Base-by-base conservation (phyloP, 2,329 filamentous ascomycete genomes). In the Fusarium sp. region DNA sequence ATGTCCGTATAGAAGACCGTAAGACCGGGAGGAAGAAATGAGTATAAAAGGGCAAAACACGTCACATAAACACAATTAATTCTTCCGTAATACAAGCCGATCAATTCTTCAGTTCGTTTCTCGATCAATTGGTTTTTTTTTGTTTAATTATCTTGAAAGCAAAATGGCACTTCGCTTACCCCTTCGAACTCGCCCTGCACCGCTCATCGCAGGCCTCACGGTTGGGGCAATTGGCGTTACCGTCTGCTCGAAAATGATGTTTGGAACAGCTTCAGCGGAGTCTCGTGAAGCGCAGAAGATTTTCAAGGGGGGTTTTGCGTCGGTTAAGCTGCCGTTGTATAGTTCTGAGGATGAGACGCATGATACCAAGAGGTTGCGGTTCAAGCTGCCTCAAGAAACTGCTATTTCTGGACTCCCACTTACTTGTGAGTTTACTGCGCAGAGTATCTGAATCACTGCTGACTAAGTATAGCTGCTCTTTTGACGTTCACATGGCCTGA, bases 401-500 rank as follows among this genome's bases (percentile, higher is more conserved):
- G 82, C 84, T 2, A 75, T 84, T 15, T 88, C 84, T 61, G 89
- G 89, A 3, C 79, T 91, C 17, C 69, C 80, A 1, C 77, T 89
- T 18, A 87, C 87, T 1, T 89, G 86, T 87, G 74, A 77, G 82
- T 71, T 36, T 18, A 14, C 8, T 28, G 3, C 0, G 1, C 0
- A 11, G 8, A 0, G 3, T 14, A 18, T 5, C 1, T 10, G 3
- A 1, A 58, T n/a, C 3, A 14, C 22, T n/a, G 2, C 58, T 78
- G 17, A 78, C 32, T 32, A 6, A 5, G 9, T 11, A 36, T 83
- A 82, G 83, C 86, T 18, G 86, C 91, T 6, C 82, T 93, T 5
- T 83, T 93, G 42, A 91, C 90, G 3, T 79, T 89, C 44, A 87
- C 90, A 6, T 89, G 88, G 72, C 90, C 91, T 1, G 81, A 86